A percentile compares a stretch with the other conserved stretches of the same genome.
phyloP scores from a whole-genome alignment of 352 stramenopile species.

The Globisporangium middletonii region DNA sequence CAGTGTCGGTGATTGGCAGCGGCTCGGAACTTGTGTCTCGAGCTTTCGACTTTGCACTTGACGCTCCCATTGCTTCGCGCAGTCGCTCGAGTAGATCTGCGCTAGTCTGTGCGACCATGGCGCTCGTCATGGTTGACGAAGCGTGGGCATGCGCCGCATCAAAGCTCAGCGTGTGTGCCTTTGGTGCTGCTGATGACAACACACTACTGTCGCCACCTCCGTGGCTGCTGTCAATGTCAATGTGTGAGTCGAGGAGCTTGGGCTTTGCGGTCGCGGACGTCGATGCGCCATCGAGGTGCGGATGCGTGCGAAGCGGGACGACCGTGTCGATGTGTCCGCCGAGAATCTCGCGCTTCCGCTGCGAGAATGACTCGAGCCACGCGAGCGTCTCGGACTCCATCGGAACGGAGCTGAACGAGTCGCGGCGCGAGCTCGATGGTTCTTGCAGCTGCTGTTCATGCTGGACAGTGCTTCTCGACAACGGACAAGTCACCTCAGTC shows the following conservation, averaged over 20 bases:
- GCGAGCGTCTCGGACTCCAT: conserved; percentile 40
- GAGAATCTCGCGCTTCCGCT: conserved; percentile 66
- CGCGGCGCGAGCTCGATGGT: neutral
- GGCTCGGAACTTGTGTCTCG: conserved; percentile 6
- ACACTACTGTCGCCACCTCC: too few species aligned
- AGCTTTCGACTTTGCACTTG: conserved; percentile 4
- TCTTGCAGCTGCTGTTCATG: neutral
- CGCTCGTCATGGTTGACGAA: neutral
- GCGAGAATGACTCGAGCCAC: conserved; percentile 58
- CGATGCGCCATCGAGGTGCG: neutral
- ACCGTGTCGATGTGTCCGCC: conserved; percentile 24
- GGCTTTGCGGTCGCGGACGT: neutral
- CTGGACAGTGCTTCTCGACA: neutral
- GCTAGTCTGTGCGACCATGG: conserved; percentile 7
- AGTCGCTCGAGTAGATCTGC: conserved; percentile 8
- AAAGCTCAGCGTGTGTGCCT: neutral
- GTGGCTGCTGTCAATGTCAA: neutral
- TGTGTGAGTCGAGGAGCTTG: neutral
- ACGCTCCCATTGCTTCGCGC: conserved; percentile 2
- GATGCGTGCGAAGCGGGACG: neutral
- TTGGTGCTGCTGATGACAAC: neutral
- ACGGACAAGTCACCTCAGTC: neutral
- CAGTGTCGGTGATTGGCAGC: conserved; percentile 8
- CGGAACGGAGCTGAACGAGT: conserved; percentile 12
- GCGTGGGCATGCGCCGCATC: neutral